A percentile compares a stretch with the other conserved stretches of the same genome.
Evolutionary conservation across 2,329 filamentous ascomycete species (phyloP).

Genomic region (Sphaerulina vaccinii): DNA sequence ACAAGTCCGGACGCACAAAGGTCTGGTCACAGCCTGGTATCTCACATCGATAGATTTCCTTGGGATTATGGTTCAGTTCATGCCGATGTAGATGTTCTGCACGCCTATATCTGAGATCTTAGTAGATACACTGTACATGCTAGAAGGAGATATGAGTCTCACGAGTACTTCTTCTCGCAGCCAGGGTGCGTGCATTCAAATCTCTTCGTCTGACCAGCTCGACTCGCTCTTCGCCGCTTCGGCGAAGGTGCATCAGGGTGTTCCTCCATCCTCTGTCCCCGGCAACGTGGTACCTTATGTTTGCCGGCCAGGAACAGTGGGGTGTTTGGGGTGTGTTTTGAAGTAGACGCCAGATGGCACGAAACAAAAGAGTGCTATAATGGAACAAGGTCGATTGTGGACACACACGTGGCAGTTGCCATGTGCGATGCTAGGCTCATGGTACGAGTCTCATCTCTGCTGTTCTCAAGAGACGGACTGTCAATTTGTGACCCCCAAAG

Average conservation of each 20-base stretch:
- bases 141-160: neutral
- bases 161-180: conserved; percentile 89
- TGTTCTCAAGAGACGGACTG: too few relatives aligned
- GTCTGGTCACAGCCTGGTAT: conserved; percentile 82
- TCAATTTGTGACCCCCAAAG: too few relatives aligned
- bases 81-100: conserved; percentile 93
- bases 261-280: conserved; percentile 3
- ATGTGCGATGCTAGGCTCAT: too few relatives aligned
- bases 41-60: conserved; percentile 87
- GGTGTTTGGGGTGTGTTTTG: neutral
- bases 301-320: neutral
- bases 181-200: conserved; percentile 70
- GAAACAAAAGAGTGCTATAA: too few relatives aligned
- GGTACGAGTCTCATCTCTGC: too few relatives aligned
- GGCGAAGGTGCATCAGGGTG: conserved; percentile 15
- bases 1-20: conserved; percentile 90
- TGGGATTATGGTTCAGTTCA: conserved; percentile 89
- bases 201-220: conserved; percentile 73
- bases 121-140: neutral
- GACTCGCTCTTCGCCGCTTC: conserved; percentile 57
- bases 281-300: neutral
- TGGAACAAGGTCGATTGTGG: too few relatives aligned
- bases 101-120: conserved; percentile 43
- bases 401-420: too few relatives aligned
- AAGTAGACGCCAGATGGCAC: too few relatives aligned